Evolutionary conservation across 495 filamentous ascomycete genomes (phyloP), one percentile per base, ranked within the genome.

Genomic region (Talaromyces liani): DNA sequence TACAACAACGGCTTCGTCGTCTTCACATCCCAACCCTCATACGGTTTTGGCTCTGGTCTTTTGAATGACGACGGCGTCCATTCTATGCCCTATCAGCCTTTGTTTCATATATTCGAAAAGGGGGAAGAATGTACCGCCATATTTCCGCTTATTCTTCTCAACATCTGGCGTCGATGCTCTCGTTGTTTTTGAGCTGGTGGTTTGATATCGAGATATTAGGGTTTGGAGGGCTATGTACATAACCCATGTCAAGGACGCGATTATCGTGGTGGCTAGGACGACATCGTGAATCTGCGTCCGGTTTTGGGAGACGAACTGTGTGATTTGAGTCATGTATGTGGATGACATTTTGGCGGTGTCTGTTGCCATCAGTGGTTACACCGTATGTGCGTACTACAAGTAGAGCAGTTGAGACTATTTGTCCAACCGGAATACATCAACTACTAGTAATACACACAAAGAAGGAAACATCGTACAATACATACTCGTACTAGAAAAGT

Each of bases 1-100:
- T 95, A 96, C 10, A 90, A 89, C 16, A 91, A 83, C 4, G 92
- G 90, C 66, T 90, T 91, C 2, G 91, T 89, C 54, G 77, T 75
- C 53, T 83, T 71, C 39, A 94, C 71, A 65, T 89, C 82, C 92
- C 92, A 95, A 71, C 85, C 72, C 5, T 83, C 82, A 64, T 88
- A 91, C 7, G 91, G 84, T 0, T 79, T 36, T 47, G 91, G 87
- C 10, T 79, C 75, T 2, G 91, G 90, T 25, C 87, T 76, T 64
- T 83, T 80, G 78, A 92, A 95, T 55, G 83, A 72, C 4, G 84
- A 84, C 0, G 89, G 88, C 9, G 71, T 75, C 91, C 92, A 96
- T 77, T 86, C 86, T 83, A 31, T 61, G 10, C 6, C 4, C 27
- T 53, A 57, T 39, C 24, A 56, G 22, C 22, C 24, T 4, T 12